Base-by-base conservation (phyloP, 176 grass and related monocot species). In the Musa schizocarpa region DNA sequence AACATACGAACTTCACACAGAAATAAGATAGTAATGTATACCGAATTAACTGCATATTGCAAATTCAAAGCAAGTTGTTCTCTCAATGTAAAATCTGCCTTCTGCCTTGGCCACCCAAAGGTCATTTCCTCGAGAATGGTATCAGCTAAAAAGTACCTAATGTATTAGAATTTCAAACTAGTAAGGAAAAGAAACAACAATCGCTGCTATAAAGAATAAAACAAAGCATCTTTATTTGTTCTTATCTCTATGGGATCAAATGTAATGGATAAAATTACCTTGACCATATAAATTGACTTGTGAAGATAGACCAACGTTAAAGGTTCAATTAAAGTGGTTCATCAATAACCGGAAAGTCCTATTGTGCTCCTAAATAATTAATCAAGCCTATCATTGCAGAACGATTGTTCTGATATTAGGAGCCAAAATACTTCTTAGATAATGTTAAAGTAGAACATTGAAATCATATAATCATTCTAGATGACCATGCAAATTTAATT, bases 71-170 rank as follows among this genome's bases (percentile, higher is more conserved):
- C 59, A 9, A 89, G 86, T 54, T 84, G 74, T 53, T 82, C 80
- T 74, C 82, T 87, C 24, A 93, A 77, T 78, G n/a, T 57, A 72
- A 68, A 21, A 26, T 91, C 80, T 74, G 86, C 72, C 50, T 93
- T 98, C 78, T 91, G 86, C 65, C 82, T 85, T 14, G 95, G 95
- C 90, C 88, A 98, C 72, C 95, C 90, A 81, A 93, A 98, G 67
- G 88, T 98, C 83, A 93, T 75, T 86, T 98, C 95, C 55, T 91
- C 88, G 63, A 98, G 54, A 58, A 98, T 77, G 50, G 90, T 93
- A 87, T 98, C 88, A 8, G 88, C 81, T 80, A 98, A 91, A 77
- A 98, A 89, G 66, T 89, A 98, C 82, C 95, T 91, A 77, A 13
- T 65, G 49, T 14, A 53, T 52, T 52, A 1, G n/a, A 65, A 53